Conservation (phyloP, 2,329 filamentous ascomycete genomes). For the Fusarium penzigii region DNA sequence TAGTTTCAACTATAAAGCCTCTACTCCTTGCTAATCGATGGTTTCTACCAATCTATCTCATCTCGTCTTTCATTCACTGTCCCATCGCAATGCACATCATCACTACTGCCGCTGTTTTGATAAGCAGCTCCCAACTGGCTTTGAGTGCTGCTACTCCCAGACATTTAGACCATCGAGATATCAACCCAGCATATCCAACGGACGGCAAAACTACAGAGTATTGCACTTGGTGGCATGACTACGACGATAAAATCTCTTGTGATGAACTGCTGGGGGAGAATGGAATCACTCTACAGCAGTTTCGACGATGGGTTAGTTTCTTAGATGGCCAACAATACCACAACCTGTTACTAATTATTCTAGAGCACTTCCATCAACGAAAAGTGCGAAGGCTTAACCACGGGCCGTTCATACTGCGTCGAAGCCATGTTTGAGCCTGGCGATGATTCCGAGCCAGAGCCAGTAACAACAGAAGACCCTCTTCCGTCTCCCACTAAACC, state of each 20-base stretch:
- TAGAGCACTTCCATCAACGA: neutral
- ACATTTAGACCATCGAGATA: neutral
- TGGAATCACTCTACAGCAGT: neutral
- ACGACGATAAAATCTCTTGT: neutral
- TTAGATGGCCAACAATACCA: too few relatives aligned
- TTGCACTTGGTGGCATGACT: conserved; percentile 1
- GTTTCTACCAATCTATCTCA: too few relatives aligned
- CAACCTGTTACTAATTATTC: too few relatives aligned
- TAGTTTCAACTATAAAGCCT: too few relatives aligned
- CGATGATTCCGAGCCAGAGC: neutral
- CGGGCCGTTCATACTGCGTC: neutral
- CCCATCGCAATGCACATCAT: too few relatives aligned
- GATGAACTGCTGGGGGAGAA: neutral
- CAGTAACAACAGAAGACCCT: neutral
- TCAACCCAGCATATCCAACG: neutral
- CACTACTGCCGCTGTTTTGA: too few relatives aligned
- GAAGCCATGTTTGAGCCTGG: neutral
- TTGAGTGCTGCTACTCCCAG: neutral
- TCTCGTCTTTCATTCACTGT: too few relatives aligned
- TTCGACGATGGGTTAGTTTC: neutral
- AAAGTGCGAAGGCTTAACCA: neutral
- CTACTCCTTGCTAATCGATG: too few relatives aligned
- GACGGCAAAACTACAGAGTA: neutral
- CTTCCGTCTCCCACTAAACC: neutral
- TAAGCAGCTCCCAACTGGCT: neutral